phyloP scores from a whole-genome alignment of 164 flowering plant species.

The Warburgia ugandensis region DNA sequence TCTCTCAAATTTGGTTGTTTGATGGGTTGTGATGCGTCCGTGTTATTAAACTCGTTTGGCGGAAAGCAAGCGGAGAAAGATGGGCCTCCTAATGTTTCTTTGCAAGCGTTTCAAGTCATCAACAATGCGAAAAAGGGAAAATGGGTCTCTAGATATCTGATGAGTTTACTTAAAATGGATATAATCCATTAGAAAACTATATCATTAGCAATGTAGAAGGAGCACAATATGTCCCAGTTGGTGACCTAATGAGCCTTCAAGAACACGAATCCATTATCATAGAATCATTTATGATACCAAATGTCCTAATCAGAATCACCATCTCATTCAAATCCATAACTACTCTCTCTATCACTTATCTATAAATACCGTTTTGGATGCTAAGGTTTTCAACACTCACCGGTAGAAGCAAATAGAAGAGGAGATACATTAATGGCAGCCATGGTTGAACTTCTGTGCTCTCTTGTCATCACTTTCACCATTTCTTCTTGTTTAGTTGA shows the following conservation, averaged over 20 bases:
- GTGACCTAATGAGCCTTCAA: constrained; percentile 6
- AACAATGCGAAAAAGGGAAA: constrained; percentile 54
- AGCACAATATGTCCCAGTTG: neutral
- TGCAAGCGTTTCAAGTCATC: constrained; percentile 74
- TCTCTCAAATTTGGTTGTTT: constrained; percentile 1
- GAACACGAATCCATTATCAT: constrained; percentile 3
- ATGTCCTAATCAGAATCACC: constrained; percentile 6
- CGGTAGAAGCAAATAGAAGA: neutral
- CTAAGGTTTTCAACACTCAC: no score
- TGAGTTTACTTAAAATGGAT: no score
- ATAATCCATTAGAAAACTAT: neutral
- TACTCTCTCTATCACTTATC: neutral
- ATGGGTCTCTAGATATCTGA: no score
- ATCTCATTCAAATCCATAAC: neutral
- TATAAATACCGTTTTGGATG: constrained; percentile 1
- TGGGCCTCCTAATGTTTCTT: constrained; percentile 65
- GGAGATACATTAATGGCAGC: neutral
- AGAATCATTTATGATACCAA: neutral
- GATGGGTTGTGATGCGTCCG: constrained; percentile 71
- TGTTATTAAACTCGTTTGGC: constrained; percentile 35
- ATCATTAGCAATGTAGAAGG: neutral
- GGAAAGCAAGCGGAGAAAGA: constrained; percentile 62
- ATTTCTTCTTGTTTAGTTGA: constrained; percentile 3
- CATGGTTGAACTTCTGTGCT: neutral
- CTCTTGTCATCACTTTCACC: neutral